These are phyloP conservation scores for Cryptosporidium tyzzeri DNA, from an alignment of 169 alveolate species.

Conservation along the genomic window DNA sequence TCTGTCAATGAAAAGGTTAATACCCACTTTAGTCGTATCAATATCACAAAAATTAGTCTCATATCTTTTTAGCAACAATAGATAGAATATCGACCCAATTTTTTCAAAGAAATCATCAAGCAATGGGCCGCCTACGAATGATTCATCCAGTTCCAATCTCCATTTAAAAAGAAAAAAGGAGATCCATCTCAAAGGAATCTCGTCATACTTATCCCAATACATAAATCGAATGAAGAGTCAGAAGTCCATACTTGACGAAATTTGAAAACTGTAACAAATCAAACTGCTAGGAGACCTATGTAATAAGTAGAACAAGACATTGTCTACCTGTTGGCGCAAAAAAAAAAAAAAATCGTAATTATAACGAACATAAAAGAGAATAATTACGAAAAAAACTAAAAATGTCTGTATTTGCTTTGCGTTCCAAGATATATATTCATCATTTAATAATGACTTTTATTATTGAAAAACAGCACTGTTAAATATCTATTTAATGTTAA, in stretches of 20 bases:
- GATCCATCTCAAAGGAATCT: neutral
- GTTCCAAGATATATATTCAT: neutral
- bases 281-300: neutral
- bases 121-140: conserved; percentile 23
- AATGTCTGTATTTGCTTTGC: too few relatives aligned
- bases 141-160: conserved; percentile 26
- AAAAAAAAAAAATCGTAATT: too few relatives aligned
- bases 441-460: neutral
- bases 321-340: conserved; percentile 10
- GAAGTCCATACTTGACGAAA: neutral
- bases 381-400: too few relatives aligned
- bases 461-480: conserved; percentile 38
- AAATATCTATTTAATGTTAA: conserved; percentile 20
- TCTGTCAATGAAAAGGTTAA: neutral
- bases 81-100: conserved; percentile 11
- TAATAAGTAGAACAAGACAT: neutral
- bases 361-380: too few relatives aligned
- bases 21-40: neutral
- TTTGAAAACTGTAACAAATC: neutral
- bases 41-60: neutral
- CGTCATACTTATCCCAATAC: neutral
- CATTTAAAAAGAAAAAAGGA: conserved; percentile 46
- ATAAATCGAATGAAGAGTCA: neutral
- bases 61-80: neutral
- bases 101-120: conserved; percentile 38